Evolutionary conservation across 441 rosid genomes (phyloP).

Genomic region (Kokia cookei): DNA sequence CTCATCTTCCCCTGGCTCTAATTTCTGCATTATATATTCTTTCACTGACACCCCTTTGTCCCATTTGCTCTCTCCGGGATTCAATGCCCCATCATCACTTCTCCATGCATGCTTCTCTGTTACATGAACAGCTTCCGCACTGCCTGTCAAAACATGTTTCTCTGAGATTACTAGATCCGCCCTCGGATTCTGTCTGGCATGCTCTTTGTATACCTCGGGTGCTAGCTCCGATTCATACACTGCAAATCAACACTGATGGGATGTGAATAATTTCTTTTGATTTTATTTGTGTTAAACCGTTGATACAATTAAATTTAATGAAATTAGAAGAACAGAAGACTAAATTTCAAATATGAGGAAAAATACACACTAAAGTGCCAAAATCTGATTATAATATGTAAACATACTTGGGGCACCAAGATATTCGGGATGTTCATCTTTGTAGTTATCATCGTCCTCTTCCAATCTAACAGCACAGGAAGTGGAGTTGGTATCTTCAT

Average conservation of each 20-base stretch:
- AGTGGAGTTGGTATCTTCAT: conserved; percentile 25
- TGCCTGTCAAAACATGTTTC: conserved; percentile 38
- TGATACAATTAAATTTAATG: neutral
- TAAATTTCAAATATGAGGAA: too few relatives aligned
- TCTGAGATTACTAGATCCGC: conserved; percentile 43
- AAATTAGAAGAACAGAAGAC: neutral
- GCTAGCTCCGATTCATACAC: conserved; percentile 94
- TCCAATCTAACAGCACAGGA: conserved; percentile 31
- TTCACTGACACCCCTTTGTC: conserved; percentile 89
- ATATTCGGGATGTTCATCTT: conserved; percentile 52
- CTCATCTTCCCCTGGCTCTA: conserved; percentile 85
- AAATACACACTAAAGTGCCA: too few relatives aligned
- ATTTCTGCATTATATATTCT: conserved; percentile 58
- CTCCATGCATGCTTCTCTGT: neutral
- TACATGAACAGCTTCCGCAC: neutral
- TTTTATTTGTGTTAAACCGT: too few relatives aligned
- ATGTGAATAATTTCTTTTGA: too few relatives aligned
- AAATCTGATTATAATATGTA: too few relatives aligned
- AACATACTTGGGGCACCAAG: conserved; percentile 62
- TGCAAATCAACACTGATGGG: conserved; percentile 17
- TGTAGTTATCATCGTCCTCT: conserved; percentile 23
- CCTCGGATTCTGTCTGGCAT: conserved; percentile 63
- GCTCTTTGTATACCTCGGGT: conserved; percentile 49
- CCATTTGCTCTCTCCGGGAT: conserved; percentile 31
- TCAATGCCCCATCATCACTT: neutral